These are phyloP conservation scores for Coniochaeta sp. DNA, from an alignment of 2,329 filamentous ascomycete species.

Conservation along the genomic window DNA sequence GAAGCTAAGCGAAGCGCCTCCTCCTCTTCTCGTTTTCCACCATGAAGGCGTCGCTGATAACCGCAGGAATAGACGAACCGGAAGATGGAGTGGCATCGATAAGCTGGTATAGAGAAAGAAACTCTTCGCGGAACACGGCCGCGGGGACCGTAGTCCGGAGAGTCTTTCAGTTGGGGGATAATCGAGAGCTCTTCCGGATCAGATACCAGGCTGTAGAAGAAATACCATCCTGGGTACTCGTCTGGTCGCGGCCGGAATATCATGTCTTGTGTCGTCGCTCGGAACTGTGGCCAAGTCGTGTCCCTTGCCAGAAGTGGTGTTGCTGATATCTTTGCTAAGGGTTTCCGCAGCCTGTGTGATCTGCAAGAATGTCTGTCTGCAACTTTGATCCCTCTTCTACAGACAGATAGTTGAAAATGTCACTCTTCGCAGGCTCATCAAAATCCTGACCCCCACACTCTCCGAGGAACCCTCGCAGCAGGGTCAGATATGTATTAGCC, in stretches of 20 bases:
- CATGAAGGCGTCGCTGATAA: slow-evolving; percentile 18
- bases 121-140: slow-evolving; percentile 17
- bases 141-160: slow-evolving; percentile 20
- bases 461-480: neutral
- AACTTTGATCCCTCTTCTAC: neutral
- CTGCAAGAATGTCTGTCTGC: slow-evolving; percentile 1
- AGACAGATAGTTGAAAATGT: slow-evolving; percentile 2
- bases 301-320: neutral
- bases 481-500: neutral
- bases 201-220: slow-evolving; percentile 31
- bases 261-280: slow-evolving; percentile 14
- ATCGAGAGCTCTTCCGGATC: slow-evolving; percentile 19
- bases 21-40: slow-evolving; percentile 15
- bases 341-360: too few species aligned
- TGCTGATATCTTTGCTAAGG: too few species aligned
- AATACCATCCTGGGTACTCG: slow-evolving; percentile 27
- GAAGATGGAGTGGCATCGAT: slow-evolving; percentile 19
- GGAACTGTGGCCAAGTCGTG: slow-evolving; percentile 8
- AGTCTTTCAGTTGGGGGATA: slow-evolving; percentile 19
- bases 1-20: slow-evolving; percentile 15
- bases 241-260: too few species aligned
- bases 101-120: slow-evolving; percentile 29
- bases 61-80: neutral
- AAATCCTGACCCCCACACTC: neutral
- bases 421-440: neutral